These are phyloP conservation scores for Pulveroboletus sp. DNA, from an alignment of 768 basidiomycete genomes.

Conservation along the genomic window DNA sequence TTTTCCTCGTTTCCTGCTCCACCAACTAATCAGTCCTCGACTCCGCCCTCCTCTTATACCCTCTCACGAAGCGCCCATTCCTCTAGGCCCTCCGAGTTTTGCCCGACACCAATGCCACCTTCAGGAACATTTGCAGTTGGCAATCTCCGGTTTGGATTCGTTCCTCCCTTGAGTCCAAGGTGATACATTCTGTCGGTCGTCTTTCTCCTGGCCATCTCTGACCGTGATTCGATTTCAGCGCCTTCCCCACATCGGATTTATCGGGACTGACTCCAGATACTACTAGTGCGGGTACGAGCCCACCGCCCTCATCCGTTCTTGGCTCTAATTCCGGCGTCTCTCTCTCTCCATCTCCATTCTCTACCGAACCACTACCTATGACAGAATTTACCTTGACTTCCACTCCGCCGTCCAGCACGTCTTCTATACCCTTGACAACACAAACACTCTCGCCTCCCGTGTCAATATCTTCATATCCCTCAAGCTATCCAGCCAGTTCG, in stretches of 20 bases:
- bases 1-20: conserved; percentile 16
- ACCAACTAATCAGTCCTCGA: conserved; percentile 5
- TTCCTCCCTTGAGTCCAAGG: conserved; percentile 6
- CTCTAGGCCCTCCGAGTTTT: background rate
- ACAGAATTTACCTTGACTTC: background rate
- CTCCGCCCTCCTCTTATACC: conserved; percentile 1
- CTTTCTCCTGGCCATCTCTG: background rate
- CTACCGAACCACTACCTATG: background rate
- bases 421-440: background rate
- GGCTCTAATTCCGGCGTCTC: conserved; percentile 19
- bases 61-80: conserved; percentile 1
- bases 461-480: conserved; percentile 1
- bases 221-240: conserved; percentile 4
- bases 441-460: background rate
- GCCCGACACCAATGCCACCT: conserved; percentile 5
- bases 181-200: background rate
- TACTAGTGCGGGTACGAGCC: conserved; percentile 20
- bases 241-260: background rate
- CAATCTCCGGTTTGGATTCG: background rate
- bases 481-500: background rate
- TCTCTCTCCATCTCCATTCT: background rate
- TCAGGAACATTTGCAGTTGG: background rate
- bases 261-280: conserved; percentile 2
- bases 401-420: background rate
- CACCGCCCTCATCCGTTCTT: conserved; percentile 3